Percentiles rank a stretch among this genome's conserved stretches.
Conservation (phyloP, 192 early-diverging fungal genomes). For the Coemansia sp. region DNA sequence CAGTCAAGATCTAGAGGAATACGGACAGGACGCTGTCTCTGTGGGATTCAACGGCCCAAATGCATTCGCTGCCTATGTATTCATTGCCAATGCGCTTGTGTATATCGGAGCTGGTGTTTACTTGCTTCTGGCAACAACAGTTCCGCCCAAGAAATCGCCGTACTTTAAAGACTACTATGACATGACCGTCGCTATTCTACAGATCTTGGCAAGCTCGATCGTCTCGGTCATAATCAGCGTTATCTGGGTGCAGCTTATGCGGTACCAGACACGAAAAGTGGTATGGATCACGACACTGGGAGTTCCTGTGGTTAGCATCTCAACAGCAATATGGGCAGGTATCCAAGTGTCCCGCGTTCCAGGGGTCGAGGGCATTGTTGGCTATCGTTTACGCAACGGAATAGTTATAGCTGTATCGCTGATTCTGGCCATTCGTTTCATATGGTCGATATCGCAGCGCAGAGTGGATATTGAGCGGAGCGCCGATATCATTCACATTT, state of each 20-base stretch:
- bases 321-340: constrained; percentile 44
- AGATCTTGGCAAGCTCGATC: constrained; percentile 21
- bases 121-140: constrained; percentile 24
- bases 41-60: constrained; percentile 35
- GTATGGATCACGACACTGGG: constrained; percentile 51
- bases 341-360: constrained; percentile 32
- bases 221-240: constrained; percentile 27
- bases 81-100: constrained; percentile 23
- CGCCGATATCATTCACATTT: constrained; percentile 33
- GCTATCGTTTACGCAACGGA: constrained; percentile 32
- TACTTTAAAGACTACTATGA: constrained; percentile 43
- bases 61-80: constrained; percentile 28
- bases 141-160: constrained; percentile 37
- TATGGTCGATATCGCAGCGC: constrained; percentile 35
- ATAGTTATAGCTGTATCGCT: constrained; percentile 30
- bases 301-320: constrained; percentile 34
- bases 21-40: constrained; percentile 17
- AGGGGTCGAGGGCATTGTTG: constrained; percentile 24
- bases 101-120: constrained; percentile 23
- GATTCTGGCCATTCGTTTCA: constrained; percentile 41
- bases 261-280: constrained; percentile 40
- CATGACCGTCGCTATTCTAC: constrained; percentile 27
- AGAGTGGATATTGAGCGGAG: constrained; percentile 45
- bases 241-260: constrained; percentile 45
- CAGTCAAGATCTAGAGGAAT: constrained; percentile 46